Percentiles rank a stretch among this genome's conserved stretches.
phyloP scores from a whole-genome alignment of 2,329 filamentous ascomycete species.

The Alternaria triticina region DNA sequence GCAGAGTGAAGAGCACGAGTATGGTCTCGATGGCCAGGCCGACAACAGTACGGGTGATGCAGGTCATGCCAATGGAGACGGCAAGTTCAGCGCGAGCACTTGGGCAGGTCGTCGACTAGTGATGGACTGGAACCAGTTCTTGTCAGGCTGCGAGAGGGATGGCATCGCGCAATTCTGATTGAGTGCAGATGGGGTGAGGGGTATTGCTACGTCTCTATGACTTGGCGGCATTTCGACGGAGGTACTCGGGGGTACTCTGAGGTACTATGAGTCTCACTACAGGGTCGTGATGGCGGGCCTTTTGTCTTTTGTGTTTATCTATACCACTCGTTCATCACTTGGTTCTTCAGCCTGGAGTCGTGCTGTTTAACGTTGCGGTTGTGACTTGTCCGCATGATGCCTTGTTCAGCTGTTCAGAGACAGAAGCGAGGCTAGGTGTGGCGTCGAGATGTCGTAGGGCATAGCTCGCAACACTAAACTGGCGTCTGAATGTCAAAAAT shows the following conservation, averaged over 20 bases:
- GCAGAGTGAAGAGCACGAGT: background rate
- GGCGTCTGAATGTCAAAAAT: background rate
- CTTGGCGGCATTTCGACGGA: background rate
- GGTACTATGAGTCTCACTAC: background rate
- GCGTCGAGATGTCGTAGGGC: background rate
- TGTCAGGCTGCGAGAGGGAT: conserved; percentile 25
- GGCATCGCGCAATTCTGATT: conserved; percentile 23
- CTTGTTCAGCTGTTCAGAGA: background rate
- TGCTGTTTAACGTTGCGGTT: background rate
- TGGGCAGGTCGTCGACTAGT: conserved; percentile 22
- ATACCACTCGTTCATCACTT: background rate
- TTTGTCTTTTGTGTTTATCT: background rate
- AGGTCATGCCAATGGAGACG: background rate
- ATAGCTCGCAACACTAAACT: background rate
- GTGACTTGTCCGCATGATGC: background rate
- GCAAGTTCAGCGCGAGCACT: conserved; percentile 1
- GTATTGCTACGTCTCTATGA: background rate
- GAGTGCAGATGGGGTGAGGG: background rate
- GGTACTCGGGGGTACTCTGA: background rate
- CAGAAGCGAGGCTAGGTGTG: background rate
- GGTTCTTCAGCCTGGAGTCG: background rate
- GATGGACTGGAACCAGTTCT: conserved; percentile 19
- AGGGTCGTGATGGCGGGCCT: background rate
- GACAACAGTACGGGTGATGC: background rate
- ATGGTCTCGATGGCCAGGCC: conserved; percentile 4